Conservation (phyloP, 441 rosid species). For the Dalechampia spathulata region DNA sequence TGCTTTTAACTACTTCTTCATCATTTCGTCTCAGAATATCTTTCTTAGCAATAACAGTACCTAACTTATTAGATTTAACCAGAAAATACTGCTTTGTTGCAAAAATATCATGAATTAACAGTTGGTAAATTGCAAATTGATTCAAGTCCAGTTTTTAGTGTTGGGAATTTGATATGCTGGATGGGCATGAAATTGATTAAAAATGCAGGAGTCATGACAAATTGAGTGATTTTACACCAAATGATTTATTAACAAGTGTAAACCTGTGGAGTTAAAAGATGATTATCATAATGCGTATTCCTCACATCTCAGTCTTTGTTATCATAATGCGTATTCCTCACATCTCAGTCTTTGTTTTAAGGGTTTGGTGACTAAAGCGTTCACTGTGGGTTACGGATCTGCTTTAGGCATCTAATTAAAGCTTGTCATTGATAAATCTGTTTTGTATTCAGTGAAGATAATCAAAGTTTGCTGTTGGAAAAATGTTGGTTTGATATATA, state of each 20-base stretch:
- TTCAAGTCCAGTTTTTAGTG: background rate
- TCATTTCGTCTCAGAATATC: background rate
- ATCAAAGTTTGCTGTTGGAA: background rate
- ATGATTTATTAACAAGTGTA: background rate
- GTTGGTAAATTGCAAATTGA: background rate
- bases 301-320: background rate
- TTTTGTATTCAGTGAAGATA: background rate
- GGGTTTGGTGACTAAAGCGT: background rate
- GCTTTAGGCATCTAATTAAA: background rate
- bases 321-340: background rate
- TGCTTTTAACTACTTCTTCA: background rate
- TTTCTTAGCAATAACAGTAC: background rate
- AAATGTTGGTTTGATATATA: background rate
- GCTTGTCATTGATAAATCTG: background rate
- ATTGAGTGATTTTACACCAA: background rate
- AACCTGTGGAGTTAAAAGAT: background rate
- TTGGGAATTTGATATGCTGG: constrained; percentile 1
- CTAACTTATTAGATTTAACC: background rate
- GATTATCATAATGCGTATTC: background rate
- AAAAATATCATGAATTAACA: background rate
- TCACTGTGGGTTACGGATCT: background rate
- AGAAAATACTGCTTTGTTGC: background rate
- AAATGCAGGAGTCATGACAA: background rate
- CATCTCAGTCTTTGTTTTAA: background rate
- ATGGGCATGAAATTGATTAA: background rate